Conservation (phyloP, 2,329 filamentous ascomycete species). For the Allantophomopsis cytisporea region DNA sequence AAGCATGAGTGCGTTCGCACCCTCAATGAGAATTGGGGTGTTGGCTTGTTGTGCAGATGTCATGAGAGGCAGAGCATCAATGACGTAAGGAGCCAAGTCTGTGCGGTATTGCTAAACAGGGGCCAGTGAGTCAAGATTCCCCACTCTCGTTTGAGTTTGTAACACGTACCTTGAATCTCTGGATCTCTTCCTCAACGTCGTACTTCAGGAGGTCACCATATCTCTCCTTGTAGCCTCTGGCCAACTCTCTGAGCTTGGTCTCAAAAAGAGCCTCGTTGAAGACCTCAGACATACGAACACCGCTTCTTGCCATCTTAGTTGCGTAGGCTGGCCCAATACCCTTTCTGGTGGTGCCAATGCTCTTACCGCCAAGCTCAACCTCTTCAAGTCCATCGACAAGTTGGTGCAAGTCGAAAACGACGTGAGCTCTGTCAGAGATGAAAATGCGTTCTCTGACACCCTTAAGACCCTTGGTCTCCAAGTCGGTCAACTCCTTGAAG, state of each 20-base stretch:
- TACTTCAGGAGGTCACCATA: conserved; percentile 53
- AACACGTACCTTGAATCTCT: conserved; percentile 33
- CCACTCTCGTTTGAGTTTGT: too few species aligned
- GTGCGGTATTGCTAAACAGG: conserved; percentile 31
- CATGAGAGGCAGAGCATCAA: conserved; percentile 52
- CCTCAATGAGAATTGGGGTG: conserved; percentile 52
- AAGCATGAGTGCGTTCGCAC: conserved; percentile 53
- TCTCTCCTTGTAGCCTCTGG: conserved; percentile 48
- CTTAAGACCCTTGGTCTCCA: conserved; percentile 44
- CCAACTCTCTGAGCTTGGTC: conserved; percentile 47
- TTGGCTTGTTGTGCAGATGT: conserved; percentile 42
- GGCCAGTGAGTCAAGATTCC: too few species aligned
- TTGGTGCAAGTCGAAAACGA: conserved; percentile 52
- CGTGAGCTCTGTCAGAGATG: conserved; percentile 35
- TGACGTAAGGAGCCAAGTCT: conserved; percentile 43
- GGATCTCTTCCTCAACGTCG: conserved; percentile 58
- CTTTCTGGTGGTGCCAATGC: conserved; percentile 29
- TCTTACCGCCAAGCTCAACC: conserved; percentile 27
- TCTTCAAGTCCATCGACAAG: conserved; percentile 58
- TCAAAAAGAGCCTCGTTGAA: conserved; percentile 56
- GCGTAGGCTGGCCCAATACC: conserved; percentile 42
- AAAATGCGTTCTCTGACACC: conserved; percentile 44
- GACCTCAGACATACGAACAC: conserved; percentile 52
- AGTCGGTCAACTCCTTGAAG: conserved; percentile 48
- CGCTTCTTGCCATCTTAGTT: conserved; percentile 49